These are phyloP conservation scores for Candida tetrigidarum DNA, from an alignment of 1,139 yeast species.

Conservation along the genomic window DNA sequence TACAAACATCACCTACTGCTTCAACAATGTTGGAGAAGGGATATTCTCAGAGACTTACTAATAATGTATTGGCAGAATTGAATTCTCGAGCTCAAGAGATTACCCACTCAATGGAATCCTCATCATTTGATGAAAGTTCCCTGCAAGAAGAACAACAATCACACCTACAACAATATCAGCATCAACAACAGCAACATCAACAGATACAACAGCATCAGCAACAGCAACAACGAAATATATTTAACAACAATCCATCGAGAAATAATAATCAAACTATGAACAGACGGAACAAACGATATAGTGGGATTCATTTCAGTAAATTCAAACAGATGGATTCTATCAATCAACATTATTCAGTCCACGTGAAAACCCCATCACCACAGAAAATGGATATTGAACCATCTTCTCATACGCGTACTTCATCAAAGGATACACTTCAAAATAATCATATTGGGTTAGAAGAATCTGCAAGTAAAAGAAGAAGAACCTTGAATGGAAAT, in stretches of 20 bases:
- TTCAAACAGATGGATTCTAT: conserved; percentile 49
- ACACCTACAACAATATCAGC: not conserved
- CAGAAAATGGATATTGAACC: conserved; percentile 9
- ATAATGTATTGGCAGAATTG: conserved; percentile 45
- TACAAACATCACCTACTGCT: conserved; percentile 14
- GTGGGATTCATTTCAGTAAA: conserved; percentile 37
- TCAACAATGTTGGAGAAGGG: conserved; percentile 42
- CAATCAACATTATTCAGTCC: conserved; percentile 42
- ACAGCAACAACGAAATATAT: conserved; percentile 10
- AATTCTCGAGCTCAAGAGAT: conserved; percentile 39
- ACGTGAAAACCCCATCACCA: conserved; percentile 16
- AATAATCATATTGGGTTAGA: not conserved
- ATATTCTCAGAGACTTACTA: conserved; percentile 44
- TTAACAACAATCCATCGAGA: not conserved
- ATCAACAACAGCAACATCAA: conserved; percentile 4
- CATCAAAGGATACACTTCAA: not conserved
- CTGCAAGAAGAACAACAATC: not conserved
- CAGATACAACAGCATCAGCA: not conserved
- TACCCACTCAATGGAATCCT: conserved; percentile 22
- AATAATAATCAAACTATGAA: conserved; percentile 5
- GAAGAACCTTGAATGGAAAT: conserved; percentile 41
- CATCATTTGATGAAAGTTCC: conserved; percentile 1
- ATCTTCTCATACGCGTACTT: not conserved
- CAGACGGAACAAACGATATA: conserved; percentile 32
- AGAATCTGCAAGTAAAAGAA: conserved; percentile 29